Evolutionary conservation across 257 asterid genomes (phyloP).

Genomic region (Solanum chilense): DNA sequence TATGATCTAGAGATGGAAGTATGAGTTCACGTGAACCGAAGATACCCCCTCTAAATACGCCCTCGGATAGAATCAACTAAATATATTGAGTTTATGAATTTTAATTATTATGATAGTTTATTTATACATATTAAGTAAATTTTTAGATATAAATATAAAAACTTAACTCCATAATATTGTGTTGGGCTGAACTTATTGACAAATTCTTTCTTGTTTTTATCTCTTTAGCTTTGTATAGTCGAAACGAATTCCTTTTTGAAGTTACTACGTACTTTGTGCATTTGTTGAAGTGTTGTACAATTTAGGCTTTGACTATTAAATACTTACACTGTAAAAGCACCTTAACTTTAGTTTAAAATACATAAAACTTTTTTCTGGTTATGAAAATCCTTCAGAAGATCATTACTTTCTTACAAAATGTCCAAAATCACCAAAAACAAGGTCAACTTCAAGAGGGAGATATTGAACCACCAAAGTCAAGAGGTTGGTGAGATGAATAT

Average conservation of each 20-base stretch:
- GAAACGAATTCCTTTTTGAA: not conserved
- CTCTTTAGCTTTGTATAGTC: not conserved
- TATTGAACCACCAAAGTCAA: not conserved
- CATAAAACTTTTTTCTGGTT: not conserved
- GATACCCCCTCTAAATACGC: too few relatives aligned
- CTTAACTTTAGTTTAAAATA: not conserved
- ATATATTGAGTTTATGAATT: not conserved
- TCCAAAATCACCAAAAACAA: not conserved
- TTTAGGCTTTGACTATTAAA: not conserved
- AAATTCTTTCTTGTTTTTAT: not conserved
- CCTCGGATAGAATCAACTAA: not conserved
- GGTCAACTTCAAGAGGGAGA: not conserved
- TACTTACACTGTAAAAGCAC: not conserved
- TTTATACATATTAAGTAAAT: not conserved
- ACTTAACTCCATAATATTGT: not conserved
- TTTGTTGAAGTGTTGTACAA: not conserved
- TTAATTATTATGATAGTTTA: not conserved
- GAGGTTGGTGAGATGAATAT: not conserved
- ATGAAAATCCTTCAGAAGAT: not conserved
- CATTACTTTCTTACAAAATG: not conserved
- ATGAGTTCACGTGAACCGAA: too few relatives aligned
- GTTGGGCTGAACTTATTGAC: not conserved
- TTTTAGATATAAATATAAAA: not conserved
- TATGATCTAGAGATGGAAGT: too few relatives aligned
- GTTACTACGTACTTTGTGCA: not conserved